Base-by-base conservation (phyloP, 2,329 filamentous ascomycete species). In the Colletotrichum echinochloae region DNA sequence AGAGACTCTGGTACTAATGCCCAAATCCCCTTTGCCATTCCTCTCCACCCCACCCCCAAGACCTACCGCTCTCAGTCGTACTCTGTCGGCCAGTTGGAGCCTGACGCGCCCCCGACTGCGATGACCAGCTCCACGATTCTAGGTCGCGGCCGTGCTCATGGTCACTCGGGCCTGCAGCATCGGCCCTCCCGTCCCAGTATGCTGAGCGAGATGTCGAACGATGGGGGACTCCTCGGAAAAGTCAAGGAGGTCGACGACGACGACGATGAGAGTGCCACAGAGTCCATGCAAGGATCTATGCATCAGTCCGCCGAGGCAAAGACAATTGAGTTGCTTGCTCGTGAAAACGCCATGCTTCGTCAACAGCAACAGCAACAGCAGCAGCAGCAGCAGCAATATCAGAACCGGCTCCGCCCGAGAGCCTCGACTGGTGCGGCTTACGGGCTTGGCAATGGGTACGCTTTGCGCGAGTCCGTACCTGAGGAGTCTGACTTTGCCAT, bases 31-130 rank as follows among this genome's bases (percentile, higher is more conserved):
- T 97, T 97, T 76, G 88, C 93, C 8, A 97, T 97, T 74, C 94
- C 94, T 5, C 85, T 97, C 26, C 93, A 97, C 73, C 94, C 95
- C 0, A 96, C 94, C 0, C 93, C 93, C 1, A 98, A 98, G 81
- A 94, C 94, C 1, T 96, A 97, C 76, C 91, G 96, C 52, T 99
- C 96, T 7, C 94, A 98, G 80, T 98, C 96, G 5, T 98, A 98
- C 80, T 98, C 95, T 0, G 95, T 97, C 57, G 95, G 95, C 5
- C 95, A 98, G 78, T 85, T 94, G 71, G 94, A 97, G 63, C 88
- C 91, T 1, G 93, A 95, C 69, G 81, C 81, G 1, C 76, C 81
- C 3, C 75, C 82, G 18, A 76, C 80, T 4, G 76, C 81, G 2
- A 81, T 86, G 78, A 82, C 80, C 66, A 79, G 85, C 3, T 82